phyloP scores from a whole-genome alignment of 257 asterid genomes.

The Parsonsia alboflavescens region DNA sequence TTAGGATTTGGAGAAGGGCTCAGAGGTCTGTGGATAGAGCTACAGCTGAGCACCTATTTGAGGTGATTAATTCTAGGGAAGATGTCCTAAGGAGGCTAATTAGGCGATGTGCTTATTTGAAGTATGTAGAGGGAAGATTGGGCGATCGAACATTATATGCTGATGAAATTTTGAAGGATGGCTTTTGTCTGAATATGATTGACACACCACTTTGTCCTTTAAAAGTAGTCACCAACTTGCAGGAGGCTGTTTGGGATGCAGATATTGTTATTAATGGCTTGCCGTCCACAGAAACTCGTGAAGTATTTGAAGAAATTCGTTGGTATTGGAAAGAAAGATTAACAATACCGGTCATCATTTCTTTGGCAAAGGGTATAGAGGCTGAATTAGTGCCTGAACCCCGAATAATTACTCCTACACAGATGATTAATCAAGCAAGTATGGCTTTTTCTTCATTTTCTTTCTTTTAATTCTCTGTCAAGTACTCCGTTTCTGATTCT shows the following conservation, averaged over 20 bases:
- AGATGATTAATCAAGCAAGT: constrained; percentile 75
- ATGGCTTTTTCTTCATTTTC: constrained; percentile 19
- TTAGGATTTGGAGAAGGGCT: constrained; percentile 77
- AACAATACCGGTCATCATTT: constrained; percentile 51
- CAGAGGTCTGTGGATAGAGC: constrained; percentile 59
- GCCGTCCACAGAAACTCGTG: constrained; percentile 76
- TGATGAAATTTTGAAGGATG: constrained; percentile 73
- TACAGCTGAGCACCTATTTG: constrained; percentile 74
- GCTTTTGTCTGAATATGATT: constrained; percentile 74
- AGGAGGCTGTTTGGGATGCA: constrained; percentile 90
- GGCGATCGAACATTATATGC: constrained; percentile 73
- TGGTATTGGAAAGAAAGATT: constrained; percentile 76
- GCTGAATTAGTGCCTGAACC: constrained; percentile 68
- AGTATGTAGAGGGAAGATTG: constrained; percentile 71
- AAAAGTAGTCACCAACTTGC: constrained; percentile 77
- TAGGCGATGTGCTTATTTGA: constrained; percentile 70
- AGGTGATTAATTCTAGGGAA: constrained; percentile 83
- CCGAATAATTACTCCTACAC: constrained; percentile 73
- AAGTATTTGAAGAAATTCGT: constrained; percentile 61
- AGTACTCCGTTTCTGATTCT: not conserved
- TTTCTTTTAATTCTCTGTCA: not conserved
- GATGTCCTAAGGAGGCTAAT: constrained; percentile 74
- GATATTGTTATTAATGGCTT: constrained; percentile 69
- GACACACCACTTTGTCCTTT: constrained; percentile 79
- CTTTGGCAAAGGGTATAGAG: constrained; percentile 76